phyloP scores from a whole-genome alignment of 352 stramenopile species.

The Globisporangium spinosum region DNA sequence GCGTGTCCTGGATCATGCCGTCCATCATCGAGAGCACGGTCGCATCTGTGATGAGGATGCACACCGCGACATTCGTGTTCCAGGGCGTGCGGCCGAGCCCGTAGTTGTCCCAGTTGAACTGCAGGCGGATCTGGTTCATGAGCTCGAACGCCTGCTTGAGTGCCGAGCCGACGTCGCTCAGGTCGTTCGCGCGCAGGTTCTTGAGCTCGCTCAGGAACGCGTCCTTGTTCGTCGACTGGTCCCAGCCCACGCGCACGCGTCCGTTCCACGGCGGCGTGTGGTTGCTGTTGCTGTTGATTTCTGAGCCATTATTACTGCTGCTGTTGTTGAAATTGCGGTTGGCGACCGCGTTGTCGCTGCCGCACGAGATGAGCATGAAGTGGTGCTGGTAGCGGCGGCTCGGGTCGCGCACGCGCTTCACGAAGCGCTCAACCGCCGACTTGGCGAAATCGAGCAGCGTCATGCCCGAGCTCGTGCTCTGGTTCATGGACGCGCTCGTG shows the following conservation, averaged over 20 bases:
- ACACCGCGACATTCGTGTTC: slow-evolving; percentile 84
- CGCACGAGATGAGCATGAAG: slow-evolving; percentile 87
- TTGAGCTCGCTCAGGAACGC: slow-evolving; percentile 79
- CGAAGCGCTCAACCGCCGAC: slow-evolving; percentile 84
- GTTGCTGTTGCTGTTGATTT: background rate
- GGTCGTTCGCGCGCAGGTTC: slow-evolving; percentile 71
- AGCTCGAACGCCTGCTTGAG: slow-evolving; percentile 82
- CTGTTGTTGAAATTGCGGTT: slow-evolving; percentile 13
- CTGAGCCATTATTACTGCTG: slow-evolving; percentile 5
- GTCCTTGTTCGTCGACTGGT: slow-evolving; percentile 85
- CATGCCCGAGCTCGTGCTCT: slow-evolving; percentile 86
- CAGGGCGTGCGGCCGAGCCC: slow-evolving; percentile 66
- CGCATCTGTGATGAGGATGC: slow-evolving; percentile 81
- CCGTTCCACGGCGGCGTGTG: slow-evolving; percentile 37
- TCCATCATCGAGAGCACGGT: slow-evolving; percentile 61
- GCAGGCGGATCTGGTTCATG: slow-evolving; percentile 87
- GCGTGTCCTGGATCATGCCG: slow-evolving; percentile 67
- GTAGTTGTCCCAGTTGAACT: slow-evolving; percentile 89
- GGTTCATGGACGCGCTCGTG: slow-evolving; percentile 89
- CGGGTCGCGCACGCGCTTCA: slow-evolving; percentile 82
- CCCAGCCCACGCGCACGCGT: slow-evolving; percentile 81
- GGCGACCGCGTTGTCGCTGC: slow-evolving; percentile 32
- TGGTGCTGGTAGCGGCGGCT: slow-evolving; percentile 84
- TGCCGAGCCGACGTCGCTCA: slow-evolving; percentile 72
- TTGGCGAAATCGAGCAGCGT: slow-evolving; percentile 88